These are phyloP conservation scores for Trichosporon coremiiforme DNA, from an alignment of 1,284 basidiomycete species.

Conservation along the genomic window DNA sequence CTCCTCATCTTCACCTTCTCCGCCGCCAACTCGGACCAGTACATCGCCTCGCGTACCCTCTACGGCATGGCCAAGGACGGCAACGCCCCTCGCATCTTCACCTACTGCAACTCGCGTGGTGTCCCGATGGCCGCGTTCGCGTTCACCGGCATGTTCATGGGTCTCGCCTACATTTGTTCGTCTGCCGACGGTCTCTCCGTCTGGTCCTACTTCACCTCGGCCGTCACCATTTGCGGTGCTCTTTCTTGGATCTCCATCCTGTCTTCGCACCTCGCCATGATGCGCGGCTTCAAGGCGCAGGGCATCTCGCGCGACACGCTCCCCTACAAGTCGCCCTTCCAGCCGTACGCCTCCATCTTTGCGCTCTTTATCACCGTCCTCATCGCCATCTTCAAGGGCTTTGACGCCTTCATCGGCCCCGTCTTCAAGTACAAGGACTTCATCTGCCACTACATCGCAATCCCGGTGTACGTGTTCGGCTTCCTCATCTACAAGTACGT, in stretches of 20 bases:
- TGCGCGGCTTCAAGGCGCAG: constrained; percentile 67
- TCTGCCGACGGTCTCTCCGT: constrained; percentile 54
- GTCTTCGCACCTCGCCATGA: constrained; percentile 69
- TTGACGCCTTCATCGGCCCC: constrained; percentile 62
- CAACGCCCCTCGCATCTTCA: constrained; percentile 61
- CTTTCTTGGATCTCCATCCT: constrained; percentile 72
- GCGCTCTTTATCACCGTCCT: constrained; percentile 64
- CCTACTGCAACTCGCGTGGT: constrained; percentile 54
- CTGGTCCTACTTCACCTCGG: constrained; percentile 70
- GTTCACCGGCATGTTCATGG: constrained; percentile 52
- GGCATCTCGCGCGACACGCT: constrained; percentile 62
- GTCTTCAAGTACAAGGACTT: constrained; percentile 62
- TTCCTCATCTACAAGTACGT: constrained; percentile 66
- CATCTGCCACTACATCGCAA: constrained; percentile 60
- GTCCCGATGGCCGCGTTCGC: constrained; percentile 57
- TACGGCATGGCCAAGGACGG: constrained; percentile 62
- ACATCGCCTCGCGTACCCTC: constrained; percentile 61
- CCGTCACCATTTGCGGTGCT: constrained; percentile 70
- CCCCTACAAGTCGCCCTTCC: constrained; percentile 59
- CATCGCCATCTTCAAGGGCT: constrained; percentile 69
- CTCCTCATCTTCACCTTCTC: constrained; percentile 57
- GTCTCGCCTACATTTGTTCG: constrained; percentile 48
- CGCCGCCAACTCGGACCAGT: constrained; percentile 62
- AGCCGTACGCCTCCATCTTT: constrained; percentile 56
- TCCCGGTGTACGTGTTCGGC: constrained; percentile 62